These are phyloP conservation scores for Beta corolliflora DNA, from an alignment of 179 eudicot species.

Conservation along the genomic window DNA sequence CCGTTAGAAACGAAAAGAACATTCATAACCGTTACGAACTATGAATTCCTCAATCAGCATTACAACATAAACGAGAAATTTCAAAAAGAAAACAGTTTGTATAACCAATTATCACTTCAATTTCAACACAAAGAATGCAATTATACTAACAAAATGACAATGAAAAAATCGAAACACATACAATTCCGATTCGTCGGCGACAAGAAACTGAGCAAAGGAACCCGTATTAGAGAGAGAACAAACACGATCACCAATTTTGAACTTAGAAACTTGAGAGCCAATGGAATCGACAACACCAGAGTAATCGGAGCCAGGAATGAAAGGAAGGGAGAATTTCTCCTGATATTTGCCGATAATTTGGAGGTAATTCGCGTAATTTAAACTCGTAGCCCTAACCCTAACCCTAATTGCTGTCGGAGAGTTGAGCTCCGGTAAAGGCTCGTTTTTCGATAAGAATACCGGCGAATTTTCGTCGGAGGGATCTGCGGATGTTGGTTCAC, in stretches of 20 bases:
- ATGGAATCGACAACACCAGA: constrained; percentile 74
- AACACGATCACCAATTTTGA: constrained; percentile 71
- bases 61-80: too few relatives aligned
- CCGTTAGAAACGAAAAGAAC: too few relatives aligned
- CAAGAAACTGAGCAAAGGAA: constrained; percentile 70
- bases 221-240: constrained; percentile 67
- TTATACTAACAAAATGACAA: neutral
- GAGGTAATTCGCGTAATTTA: constrained; percentile 86
- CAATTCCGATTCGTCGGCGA: constrained; percentile 74
- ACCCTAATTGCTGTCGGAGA: constrained; percentile 61
- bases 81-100: too few relatives aligned
- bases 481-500: constrained; percentile 65
- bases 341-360: constrained; percentile 88
- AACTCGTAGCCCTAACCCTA: constrained; percentile 72
- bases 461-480: constrained; percentile 48
- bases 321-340: constrained; percentile 74
- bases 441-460: constrained; percentile 36
- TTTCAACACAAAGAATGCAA: neutral
- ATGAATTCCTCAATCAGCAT: too few relatives aligned
- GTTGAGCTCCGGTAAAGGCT: constrained; percentile 58
- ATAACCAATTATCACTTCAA: too few relatives aligned
- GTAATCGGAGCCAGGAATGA: constrained; percentile 86
- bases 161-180: constrained; percentile 34
- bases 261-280: constrained; percentile 55
- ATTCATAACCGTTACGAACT: too few relatives aligned